Base-by-base conservation (phyloP, 208 protist genomes). In the Leishmania gerbilli region DNA sequence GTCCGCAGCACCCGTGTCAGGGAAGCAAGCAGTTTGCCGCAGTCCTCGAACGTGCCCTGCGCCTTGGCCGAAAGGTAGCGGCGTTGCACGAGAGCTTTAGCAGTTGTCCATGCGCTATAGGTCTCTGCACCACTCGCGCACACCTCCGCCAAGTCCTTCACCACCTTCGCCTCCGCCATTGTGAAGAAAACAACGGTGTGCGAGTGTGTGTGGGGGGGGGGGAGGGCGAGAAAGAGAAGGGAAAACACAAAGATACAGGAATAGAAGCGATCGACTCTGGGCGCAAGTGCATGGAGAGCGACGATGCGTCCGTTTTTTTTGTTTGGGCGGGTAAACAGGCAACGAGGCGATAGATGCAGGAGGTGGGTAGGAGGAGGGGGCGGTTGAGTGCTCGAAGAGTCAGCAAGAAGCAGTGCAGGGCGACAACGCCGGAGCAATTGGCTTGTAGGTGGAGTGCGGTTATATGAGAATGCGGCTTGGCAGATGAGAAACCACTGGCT, bases 101-200 rank as follows among this genome's bases (percentile, higher is more conserved):
- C 87, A n/a, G 74, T 74, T 31, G 82, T 83, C 83, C 85, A 84
- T 19, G 60, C 82, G 71, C 79, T 84, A 71, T 92, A 92, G 17
- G 81, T 56, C 42, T 90, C 89, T 2, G 21, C 64, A 53, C 89
- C 89, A 45, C 71, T 49, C 7, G 68, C 64, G 31, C 79, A 88
- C 55, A 77, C 82, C 40, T 88, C 84, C 4, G 72, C 72, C 40
- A 92, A n/a, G 15, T 80, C 56, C 15, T 40, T 9, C 13, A 89
- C 69, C 42, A 82, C 49, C n/a, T 68, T 77, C 27, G 76, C 78
- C 21, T 82, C 77, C 3, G 84, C 42, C 84, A 88, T 88, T 34
- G 49, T 17, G 27, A 34, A 53, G 27, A 74, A 34, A 31, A 37
- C 24, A 34, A 17, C 3, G n/a, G 45, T 0, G 42, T 45, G 42